Evolutionary conservation across 176 grass and related monocot species (phyloP), one percentile per base, ranked within the genome.

Genomic region (Phoenix roebelenii): DNA sequence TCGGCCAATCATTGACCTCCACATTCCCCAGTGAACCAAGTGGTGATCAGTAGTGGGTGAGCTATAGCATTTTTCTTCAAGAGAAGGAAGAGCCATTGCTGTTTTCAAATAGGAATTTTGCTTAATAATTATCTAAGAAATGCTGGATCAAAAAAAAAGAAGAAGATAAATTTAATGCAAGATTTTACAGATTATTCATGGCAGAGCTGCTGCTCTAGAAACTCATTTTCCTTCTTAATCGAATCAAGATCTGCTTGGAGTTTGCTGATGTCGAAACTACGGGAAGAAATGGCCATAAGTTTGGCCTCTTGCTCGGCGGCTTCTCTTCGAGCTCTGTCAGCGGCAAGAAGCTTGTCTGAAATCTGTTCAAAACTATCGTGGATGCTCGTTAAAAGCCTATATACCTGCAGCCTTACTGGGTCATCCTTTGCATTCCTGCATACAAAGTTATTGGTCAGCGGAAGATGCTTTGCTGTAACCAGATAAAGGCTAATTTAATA

Each of bases 351-450:
- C 17, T 68, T 68, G 18, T 68, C 66, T 6, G 18, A 3, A 3
- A 68, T 68, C 19, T 68, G 66, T 49, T 68, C 53, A 18, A 68
- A 68, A 23, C 6, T 16, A 17, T 68, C 66, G 0, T 68, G 66
- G 15, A 68, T 68, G 53, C 66, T 68, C 15, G 66, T 68, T 23
- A 68, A 51, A 39, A 68, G 66, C 26, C 66, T 55, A 23, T 68
- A 68, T 23, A 57, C 28, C 18, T 68, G 66, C 18, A 28, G 66
- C 14, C 66, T 54, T 9, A 23, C 66, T 48, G 53, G 53, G 54
- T 68, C 66, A 68, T 22, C 35, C 49, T 68, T 68, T 0, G 53
- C 25, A 25, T 23, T 28, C 66, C 66, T 68, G 20, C 25, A 3
- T 16, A 50, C 5, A 18, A 52, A 66, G 3, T 14, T 44, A 12